A percentile compares a stretch with the other conserved stretches of the same genome.
Evolutionary conservation across 768 basidiomycete species (phyloP).

Genomic region (Exidia glandulosa): DNA sequence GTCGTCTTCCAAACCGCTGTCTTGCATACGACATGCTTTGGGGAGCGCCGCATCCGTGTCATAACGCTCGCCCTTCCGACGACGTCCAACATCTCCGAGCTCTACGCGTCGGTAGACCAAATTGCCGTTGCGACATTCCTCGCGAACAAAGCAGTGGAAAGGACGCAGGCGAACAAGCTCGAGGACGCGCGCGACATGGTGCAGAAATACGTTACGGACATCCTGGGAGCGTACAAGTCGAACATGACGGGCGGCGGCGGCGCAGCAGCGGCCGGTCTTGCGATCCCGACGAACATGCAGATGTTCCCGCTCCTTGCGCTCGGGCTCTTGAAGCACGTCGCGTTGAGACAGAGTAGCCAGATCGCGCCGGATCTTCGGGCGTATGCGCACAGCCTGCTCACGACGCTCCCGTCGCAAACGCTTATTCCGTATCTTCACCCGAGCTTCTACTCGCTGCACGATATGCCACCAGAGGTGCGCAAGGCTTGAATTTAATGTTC

Average conservation of each 20-base stretch:
- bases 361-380: conserved; percentile 95
- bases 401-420: conserved; percentile 81
- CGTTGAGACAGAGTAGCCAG: conserved; percentile 88
- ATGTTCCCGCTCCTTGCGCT: conserved; percentile 86
- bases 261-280: conserved; percentile 88
- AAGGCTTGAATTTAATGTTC: background rate
- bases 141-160: conserved; percentile 89
- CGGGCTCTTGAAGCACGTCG: conserved; percentile 91
- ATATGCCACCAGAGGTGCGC: conserved; percentile 83
- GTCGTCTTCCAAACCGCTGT: conserved; percentile 93
- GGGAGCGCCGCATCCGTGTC: conserved; percentile 86
- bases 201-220: conserved; percentile 73
- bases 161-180: conserved; percentile 70
- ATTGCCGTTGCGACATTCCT: conserved; percentile 74
- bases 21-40: conserved; percentile 88
- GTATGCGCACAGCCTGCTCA: conserved; percentile 87
- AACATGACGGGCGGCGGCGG: conserved; percentile 92
- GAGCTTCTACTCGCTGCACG: conserved; percentile 89
- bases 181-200: conserved; percentile 85
- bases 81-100: conserved; percentile 75
- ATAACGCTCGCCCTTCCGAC: conserved; percentile 81
- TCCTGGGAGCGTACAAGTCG: conserved; percentile 81
- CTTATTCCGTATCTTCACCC: conserved; percentile 94
- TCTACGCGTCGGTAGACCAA: conserved; percentile 86
- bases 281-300: conserved; percentile 88